phyloP scores from a whole-genome alignment of 2,329 filamentous ascomycete species.

The Rosellinia necatrix region DNA sequence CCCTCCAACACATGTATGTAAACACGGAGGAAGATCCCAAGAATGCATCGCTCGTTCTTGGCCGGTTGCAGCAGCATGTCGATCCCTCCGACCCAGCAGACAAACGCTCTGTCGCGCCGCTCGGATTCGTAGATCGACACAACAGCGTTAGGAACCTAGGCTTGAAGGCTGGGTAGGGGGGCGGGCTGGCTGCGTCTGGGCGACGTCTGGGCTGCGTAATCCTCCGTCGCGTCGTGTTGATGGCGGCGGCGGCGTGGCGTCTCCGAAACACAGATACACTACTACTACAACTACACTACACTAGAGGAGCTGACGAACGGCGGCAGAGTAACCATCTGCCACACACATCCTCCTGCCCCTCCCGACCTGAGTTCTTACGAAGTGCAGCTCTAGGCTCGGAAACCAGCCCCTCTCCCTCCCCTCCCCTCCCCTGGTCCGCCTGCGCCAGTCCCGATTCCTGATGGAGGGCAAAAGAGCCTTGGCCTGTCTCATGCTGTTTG shows the following conservation, averaged over 20 bases:
- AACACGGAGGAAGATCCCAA: conserved; percentile 3
- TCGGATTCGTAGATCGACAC: background rate
- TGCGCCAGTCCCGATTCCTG: conserved; percentile 9
- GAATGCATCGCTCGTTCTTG: no score
- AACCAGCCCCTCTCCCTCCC: no score
- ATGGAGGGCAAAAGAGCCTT: conserved; percentile 11
- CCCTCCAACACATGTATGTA: no score
- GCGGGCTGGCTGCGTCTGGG: no score
- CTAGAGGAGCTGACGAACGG: background rate
- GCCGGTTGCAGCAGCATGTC: no score
- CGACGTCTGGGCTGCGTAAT: conserved; percentile 12
- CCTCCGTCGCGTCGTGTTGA: background rate
- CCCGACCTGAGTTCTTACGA: no score
- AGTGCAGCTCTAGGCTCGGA: no score
- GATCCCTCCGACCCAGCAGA: background rate
- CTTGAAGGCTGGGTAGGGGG: no score
- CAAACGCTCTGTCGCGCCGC: background rate
- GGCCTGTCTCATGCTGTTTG: background rate
- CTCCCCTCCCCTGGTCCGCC: conserved; percentile 9
- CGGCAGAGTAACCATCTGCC: background rate
- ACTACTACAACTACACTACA: no score
- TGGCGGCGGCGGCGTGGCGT: background rate
- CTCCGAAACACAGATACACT: conserved; percentile 8
- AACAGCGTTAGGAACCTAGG: no score
- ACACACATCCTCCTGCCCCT: no score